A percentile compares a stretch with the other conserved stretches of the same genome.
These are phyloP conservation scores for Acanthamoeba castellanii DNA, from an alignment of 208 protist species.

Conservation along the genomic window DNA sequence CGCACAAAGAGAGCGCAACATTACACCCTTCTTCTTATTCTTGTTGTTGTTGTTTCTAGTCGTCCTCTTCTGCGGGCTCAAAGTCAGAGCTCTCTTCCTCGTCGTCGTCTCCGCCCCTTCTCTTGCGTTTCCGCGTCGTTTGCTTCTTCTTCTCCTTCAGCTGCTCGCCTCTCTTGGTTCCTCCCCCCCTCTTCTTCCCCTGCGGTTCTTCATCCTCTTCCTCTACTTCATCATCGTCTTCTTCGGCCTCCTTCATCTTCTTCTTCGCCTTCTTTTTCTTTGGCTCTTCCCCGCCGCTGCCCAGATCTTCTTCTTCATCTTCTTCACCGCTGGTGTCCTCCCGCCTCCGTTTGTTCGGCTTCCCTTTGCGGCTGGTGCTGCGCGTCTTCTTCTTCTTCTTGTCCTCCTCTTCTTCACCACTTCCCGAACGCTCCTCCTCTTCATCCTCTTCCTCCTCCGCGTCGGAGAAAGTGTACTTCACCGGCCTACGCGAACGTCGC, in stretches of 20 bases:
- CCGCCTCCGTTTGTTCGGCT: neutral
- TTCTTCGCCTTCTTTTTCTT: neutral
- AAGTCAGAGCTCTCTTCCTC: neutral
- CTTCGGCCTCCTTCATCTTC: neutral
- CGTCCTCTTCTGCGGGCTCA: neutral
- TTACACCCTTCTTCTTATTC: neutral
- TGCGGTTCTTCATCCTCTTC: neutral
- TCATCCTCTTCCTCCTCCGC: neutral
- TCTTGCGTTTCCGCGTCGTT: too few species aligned
- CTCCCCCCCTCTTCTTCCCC: too few species aligned
- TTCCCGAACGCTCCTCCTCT: neutral
- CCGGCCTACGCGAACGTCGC: too few species aligned
- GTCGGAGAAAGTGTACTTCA: neutral
- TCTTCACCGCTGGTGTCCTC: neutral
- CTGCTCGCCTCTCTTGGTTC: too few species aligned
- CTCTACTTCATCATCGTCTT: neutral
- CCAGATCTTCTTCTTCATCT: neutral
- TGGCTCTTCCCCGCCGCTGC: too few species aligned
- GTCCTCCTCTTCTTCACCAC: neutral
- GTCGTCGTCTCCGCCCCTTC: too few species aligned
- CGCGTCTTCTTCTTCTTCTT: neutral
- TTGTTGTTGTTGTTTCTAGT: neutral
- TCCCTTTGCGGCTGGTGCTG: too few species aligned
- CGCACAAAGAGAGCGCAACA: too few species aligned
- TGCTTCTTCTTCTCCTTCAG: too few species aligned